Conservation (phyloP, 1,284 basidiomycete genomes). For the Tilletia walkeri region DNA sequence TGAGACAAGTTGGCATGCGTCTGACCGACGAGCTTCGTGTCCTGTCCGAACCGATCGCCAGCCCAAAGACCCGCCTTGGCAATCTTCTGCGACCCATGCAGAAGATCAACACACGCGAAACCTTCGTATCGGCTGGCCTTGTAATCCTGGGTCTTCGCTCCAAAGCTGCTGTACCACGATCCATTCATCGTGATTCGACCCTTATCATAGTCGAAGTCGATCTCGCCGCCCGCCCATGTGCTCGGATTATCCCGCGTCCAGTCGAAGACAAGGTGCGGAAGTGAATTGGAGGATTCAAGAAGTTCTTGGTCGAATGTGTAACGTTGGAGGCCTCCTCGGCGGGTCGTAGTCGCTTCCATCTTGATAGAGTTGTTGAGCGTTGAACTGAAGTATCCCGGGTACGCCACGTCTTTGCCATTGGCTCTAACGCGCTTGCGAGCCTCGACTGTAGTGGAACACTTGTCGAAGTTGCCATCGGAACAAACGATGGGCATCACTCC, state of each 20-base stretch:
- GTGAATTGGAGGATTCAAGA: slow-evolving; percentile 25
- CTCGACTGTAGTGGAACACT: slow-evolving; percentile 40
- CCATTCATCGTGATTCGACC: slow-evolving; percentile 42
- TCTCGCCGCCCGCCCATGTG: slow-evolving; percentile 35
- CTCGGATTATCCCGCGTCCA: slow-evolving; percentile 48
- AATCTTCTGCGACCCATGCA: slow-evolving; percentile 35
- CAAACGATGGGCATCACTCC: slow-evolving; percentile 45
- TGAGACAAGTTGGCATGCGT: slow-evolving; percentile 28
- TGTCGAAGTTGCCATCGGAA: slow-evolving; percentile 29
- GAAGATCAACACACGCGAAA: slow-evolving; percentile 40
- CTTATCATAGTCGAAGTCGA: slow-evolving; percentile 30
- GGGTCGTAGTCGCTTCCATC: slow-evolving; percentile 41
- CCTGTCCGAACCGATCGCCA: slow-evolving; percentile 37
- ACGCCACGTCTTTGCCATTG: slow-evolving; percentile 31
- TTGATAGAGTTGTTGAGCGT: slow-evolving; percentile 43
- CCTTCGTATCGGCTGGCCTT: slow-evolving; percentile 33
- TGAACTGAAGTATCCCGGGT: slow-evolving; percentile 44
- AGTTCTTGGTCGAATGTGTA: slow-evolving; percentile 37
- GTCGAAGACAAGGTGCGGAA: slow-evolving; percentile 40
- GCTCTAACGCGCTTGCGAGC: slow-evolving; percentile 31
- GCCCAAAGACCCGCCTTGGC: slow-evolving; percentile 38
- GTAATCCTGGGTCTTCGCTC: slow-evolving; percentile 12
- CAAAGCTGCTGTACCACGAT: slow-evolving; percentile 39
- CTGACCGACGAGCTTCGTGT: slow-evolving; percentile 33
- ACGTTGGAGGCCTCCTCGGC: slow-evolving; percentile 39